Percentiles rank a stretch among this genome's conserved stretches.
Conservation (phyloP, 1,284 basidiomycete genomes). For the Trametes pubescens region DNA sequence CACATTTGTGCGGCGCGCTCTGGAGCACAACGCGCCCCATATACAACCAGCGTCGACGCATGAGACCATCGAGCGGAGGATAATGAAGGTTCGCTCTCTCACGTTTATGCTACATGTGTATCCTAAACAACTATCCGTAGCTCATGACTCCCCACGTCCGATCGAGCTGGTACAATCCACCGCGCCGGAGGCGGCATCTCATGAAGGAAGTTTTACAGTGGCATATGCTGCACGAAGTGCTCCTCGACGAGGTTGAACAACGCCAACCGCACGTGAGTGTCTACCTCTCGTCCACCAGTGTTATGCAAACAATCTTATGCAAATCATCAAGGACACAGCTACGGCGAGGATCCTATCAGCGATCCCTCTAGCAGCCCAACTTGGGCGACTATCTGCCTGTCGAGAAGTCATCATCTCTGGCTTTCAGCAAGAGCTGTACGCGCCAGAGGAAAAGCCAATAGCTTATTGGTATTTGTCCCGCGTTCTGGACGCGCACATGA, state of each 20-base stretch:
- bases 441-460: constrained; percentile 68
- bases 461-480: constrained; percentile 77
- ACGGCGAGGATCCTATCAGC: constrained; percentile 45
- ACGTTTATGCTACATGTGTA: not conserved
- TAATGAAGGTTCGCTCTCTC: constrained; percentile 56
- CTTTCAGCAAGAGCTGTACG: constrained; percentile 80
- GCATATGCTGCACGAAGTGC: constrained; percentile 64
- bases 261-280: constrained; percentile 41
- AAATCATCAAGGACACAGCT: constrained; percentile 30
- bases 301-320: too few species aligned
- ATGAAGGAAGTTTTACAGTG: constrained; percentile 69
- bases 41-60: constrained; percentile 45
- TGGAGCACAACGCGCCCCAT: constrained; percentile 50
- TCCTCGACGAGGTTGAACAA: constrained; percentile 48
- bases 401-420: constrained; percentile 78
- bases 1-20: constrained; percentile 48
- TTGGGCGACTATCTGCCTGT: constrained; percentile 67
- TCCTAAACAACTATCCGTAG: constrained; percentile 44
- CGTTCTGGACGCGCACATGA: constrained; percentile 63
- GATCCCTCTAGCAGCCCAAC: constrained; percentile 56
- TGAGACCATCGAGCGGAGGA: constrained; percentile 56
- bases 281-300: too few species aligned
- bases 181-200: constrained; percentile 68
- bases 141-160: constrained; percentile 63
- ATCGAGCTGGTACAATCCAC: constrained; percentile 71